Percentiles rank a stretch among this genome's conserved stretches.
Evolutionary conservation across 1,284 basidiomycete genomes (phyloP).

Genomic region (Trametes versicolor): DNA sequence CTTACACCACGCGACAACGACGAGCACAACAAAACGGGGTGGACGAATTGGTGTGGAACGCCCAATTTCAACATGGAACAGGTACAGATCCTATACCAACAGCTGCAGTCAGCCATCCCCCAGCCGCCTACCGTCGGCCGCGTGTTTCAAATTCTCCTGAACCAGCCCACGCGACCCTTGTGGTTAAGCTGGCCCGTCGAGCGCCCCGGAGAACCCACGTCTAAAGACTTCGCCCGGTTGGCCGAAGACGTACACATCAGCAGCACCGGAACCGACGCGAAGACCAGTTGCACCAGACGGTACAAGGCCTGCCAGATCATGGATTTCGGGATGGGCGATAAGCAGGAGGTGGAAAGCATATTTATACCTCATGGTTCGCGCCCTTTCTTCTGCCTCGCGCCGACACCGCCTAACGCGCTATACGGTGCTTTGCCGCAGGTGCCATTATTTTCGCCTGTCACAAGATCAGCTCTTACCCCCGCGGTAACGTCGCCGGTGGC

Average conservation of each 20-base stretch:
- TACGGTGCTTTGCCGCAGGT: conserved; percentile 52
- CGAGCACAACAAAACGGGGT: conserved; percentile 76
- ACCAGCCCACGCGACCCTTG: conserved; percentile 62
- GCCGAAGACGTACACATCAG: conserved; percentile 83
- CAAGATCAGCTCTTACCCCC: conserved; percentile 64
- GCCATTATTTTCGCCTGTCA: conserved; percentile 87
- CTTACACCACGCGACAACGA: conserved; percentile 87
- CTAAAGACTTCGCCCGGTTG: conserved; percentile 86
- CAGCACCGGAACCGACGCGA: conserved; percentile 70
- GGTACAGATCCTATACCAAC: conserved; percentile 64
- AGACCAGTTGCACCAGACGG: conserved; percentile 93
- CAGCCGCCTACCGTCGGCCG: conserved; percentile 61
- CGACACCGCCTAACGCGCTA: conserved; percentile 20
- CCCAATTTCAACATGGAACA: conserved; percentile 65
- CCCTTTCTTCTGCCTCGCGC: conserved; percentile 31
- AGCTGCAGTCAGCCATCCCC: conserved; percentile 63
- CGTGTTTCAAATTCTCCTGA: conserved; percentile 85
- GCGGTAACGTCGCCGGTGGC: conserved; percentile 47
- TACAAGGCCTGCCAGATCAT: conserved; percentile 85
- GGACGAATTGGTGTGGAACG: conserved; percentile 97
- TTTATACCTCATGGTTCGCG: conserved; percentile 92
- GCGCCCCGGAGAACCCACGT: conserved; percentile 65
- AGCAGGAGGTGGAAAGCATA: conserved; percentile 83
- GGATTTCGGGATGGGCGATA: conserved; percentile 66
- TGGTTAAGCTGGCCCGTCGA: conserved; percentile 92